Conservation (phyloP, 257 asterid genomes). For the Ehretia macrophylla region DNA sequence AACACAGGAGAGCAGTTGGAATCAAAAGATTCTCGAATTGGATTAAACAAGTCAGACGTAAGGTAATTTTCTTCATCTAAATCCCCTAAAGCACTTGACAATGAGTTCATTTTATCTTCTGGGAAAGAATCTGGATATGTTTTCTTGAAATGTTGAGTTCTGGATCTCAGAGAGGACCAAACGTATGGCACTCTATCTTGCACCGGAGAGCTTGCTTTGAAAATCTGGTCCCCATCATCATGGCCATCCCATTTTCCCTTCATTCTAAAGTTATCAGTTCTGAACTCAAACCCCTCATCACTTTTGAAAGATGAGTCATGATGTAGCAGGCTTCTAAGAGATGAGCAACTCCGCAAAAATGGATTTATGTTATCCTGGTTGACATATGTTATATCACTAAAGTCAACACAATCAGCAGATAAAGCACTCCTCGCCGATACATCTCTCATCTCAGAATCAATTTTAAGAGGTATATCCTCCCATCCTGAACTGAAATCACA, state of each 20-base stretch:
- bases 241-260: conserved; percentile 27
- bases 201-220: conserved; percentile 28
- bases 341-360: conserved; percentile 43
- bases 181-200: conserved; percentile 22
- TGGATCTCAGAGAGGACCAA: conserved; percentile 34
- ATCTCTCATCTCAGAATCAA: conserved; percentile 21
- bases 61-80: conserved; percentile 15
- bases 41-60: conserved; percentile 25
- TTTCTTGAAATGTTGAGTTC: conserved; percentile 26
- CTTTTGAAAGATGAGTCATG: conserved; percentile 32
- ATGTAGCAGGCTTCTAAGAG: conserved; percentile 29
- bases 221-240: conserved; percentile 27
- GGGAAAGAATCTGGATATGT: conserved; percentile 21
- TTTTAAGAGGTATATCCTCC: conserved; percentile 27
- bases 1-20: conserved; percentile 38
- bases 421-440: conserved; percentile 20
- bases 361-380: conserved; percentile 30
- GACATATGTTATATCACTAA: conserved; percentile 27
- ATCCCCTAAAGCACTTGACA: conserved; percentile 23
- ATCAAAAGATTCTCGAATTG: conserved; percentile 31
- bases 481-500: conserved; percentile 31
- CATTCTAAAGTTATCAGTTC: conserved; percentile 23
- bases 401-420: conserved; percentile 30
- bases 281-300: conserved; percentile 35
- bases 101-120: conserved; percentile 23